A percentile compares a stretch with the other conserved stretches of the same genome.
These are phyloP conservation scores for Pichia sp. DNA, from an alignment of 1,139 yeast species.

Conservation along the genomic window DNA sequence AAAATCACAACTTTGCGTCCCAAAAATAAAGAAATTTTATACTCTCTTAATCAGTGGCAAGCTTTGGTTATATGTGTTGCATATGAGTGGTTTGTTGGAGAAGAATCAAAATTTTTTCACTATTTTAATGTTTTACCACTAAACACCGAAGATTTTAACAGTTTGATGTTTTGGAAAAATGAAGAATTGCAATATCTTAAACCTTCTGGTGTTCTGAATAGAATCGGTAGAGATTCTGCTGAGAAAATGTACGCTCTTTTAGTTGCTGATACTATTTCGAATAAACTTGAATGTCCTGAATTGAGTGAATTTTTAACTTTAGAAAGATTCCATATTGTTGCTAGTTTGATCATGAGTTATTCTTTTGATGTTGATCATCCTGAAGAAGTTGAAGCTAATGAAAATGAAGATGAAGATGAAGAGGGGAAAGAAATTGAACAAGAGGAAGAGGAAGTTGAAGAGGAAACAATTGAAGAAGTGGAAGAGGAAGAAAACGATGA, in stretches of 20 bases:
- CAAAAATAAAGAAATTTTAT: slow-evolving; percentile 35
- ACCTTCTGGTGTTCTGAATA: slow-evolving; percentile 65
- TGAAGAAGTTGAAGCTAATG: slow-evolving; percentile 29
- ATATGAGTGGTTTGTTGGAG: slow-evolving; percentile 45
- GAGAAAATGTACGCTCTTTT: slow-evolving; percentile 46
- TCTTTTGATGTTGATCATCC: slow-evolving; percentile 56
- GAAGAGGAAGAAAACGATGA: slow-evolving; percentile 21
- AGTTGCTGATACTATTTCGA: slow-evolving; percentile 30
- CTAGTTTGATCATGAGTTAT: slow-evolving; percentile 63
- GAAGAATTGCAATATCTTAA: slow-evolving; percentile 44
- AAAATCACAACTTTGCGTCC: slow-evolving; percentile 36
- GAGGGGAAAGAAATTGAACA: slow-evolving; percentile 26
- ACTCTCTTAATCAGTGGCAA: slow-evolving; percentile 64
- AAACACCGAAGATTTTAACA: slow-evolving; percentile 41
- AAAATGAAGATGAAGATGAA: slow-evolving; percentile 24
- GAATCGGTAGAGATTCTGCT: slow-evolving; percentile 70
- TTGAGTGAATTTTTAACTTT: slow-evolving; percentile 33
- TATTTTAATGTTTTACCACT: slow-evolving; percentile 69
- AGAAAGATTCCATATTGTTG: slow-evolving; percentile 63
- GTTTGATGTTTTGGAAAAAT: slow-evolving; percentile 74
- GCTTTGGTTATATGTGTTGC: slow-evolving; percentile 61
- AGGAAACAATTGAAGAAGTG: slow-evolving; percentile 24
- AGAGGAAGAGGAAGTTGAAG: slow-evolving; percentile 27
- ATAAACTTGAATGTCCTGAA: slow-evolving; percentile 25
- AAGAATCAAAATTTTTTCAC: slow-evolving; percentile 54